Conservation (phyloP, 148 eudicot species). For the Salicornia ramosissima region DNA sequence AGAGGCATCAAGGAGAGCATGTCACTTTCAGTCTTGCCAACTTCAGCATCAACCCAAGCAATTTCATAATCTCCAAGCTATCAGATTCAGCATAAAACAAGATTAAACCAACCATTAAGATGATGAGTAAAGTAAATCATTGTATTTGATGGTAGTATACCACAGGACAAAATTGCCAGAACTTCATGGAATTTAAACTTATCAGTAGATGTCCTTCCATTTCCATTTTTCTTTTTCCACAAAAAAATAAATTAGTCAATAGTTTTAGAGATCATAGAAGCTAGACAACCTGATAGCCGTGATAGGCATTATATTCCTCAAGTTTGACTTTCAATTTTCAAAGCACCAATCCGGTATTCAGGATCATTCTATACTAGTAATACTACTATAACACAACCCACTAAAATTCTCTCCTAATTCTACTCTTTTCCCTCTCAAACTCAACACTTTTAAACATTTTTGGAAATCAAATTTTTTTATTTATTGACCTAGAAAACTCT, state of each 20-base stretch:
- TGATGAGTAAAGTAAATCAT: neutral
- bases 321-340: neutral
- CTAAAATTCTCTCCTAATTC: too few relatives aligned
- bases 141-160: neutral
- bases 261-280: neutral
- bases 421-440: too few relatives aligned
- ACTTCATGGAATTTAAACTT: neutral
- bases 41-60: constrained; percentile 95
- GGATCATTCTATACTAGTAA: too few relatives aligned
- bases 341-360: neutral
- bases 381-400: neutral
- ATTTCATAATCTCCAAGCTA: constrained; percentile 98
- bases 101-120: neutral
- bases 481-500: too few relatives aligned
- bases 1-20: constrained; percentile 76
- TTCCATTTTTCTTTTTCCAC: too few relatives aligned
- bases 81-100: neutral
- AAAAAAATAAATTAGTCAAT: too few relatives aligned
- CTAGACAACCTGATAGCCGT: neutral
- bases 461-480: too few relatives aligned
- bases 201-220: neutral
- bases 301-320: neutral
- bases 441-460: too few relatives aligned
- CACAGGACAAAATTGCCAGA: neutral
- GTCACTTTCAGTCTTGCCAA: constrained; percentile 66